Base-by-base conservation (phyloP, 2,329 filamentous ascomycete species). In the Cercospora beticola region DNA sequence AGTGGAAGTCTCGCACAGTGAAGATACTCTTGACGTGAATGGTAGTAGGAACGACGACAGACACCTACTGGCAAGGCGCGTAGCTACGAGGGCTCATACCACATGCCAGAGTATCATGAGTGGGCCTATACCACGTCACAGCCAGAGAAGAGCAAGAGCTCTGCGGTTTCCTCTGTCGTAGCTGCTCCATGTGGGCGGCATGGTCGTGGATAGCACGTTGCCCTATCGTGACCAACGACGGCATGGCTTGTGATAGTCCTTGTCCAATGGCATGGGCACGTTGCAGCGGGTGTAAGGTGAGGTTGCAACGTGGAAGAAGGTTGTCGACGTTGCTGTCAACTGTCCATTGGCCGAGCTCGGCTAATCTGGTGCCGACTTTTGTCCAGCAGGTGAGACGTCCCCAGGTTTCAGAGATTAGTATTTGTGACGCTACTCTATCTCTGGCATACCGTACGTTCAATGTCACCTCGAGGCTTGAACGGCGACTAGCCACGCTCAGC, bases 191-290 rank as follows among this genome's bases (percentile, higher is more conserved):
- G 52, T 54, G 60, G 23, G 33, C 46, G 30, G 23, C 49, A 59
- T 56, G 33, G 49, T 59, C 23, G 63, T 62, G 33, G 54, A 62
- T 58, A 49, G 49, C 64, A 40, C 66, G 31, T 68, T 64, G 64
- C 65, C 66, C 63, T 70, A 67, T 67, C 64, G 54, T 43, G 65
- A 49, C 31, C 28, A 23, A 9, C 18, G 52, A 59, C 18, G 31
- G 16, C 8, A 23, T 36, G 30, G 30, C 28, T 59, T 23, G 56
- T 36, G 56, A 10, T 36, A 31, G 18, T 36, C 30, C 56, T 33
- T 33, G 46, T 62, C 68, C 68, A 67, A 70, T 68, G 61, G 64
- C 63, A 59, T 65, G 56, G 60, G 64, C 70, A 70, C 68, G 70
- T 63, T 67, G 62, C 62, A 59, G 36, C 52, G 31, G 62, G 62